These are phyloP conservation scores for Candida glucosophila DNA, from an alignment of 1,139 yeast species.

Conservation along the genomic window DNA sequence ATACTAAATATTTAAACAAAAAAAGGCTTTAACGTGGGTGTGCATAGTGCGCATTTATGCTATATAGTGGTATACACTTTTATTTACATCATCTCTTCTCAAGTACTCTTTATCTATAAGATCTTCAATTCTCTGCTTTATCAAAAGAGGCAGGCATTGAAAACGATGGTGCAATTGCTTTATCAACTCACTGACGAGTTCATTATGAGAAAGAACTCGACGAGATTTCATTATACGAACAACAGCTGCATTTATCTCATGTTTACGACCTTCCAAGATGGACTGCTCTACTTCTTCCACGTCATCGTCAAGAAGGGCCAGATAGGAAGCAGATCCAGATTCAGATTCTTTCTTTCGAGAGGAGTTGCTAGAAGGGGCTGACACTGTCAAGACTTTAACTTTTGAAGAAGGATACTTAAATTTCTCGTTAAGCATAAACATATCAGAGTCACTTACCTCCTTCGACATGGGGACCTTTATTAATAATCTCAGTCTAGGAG, in stretches of 20 bases:
- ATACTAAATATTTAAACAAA: neutral
- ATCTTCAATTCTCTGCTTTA: constrained; percentile 74
- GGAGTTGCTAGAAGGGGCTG: constrained; percentile 23
- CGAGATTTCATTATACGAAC: constrained; percentile 83
- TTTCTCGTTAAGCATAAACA: constrained; percentile 58
- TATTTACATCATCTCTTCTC: constrained; percentile 58
- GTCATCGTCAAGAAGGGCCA: constrained; percentile 18
- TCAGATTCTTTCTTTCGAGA: constrained; percentile 15
- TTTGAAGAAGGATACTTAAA: constrained; percentile 67
- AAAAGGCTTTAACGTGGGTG: too few species aligned
- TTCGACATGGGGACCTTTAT: constrained; percentile 68
- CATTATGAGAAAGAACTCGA: constrained; percentile 52
- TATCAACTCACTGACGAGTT: constrained; percentile 58
- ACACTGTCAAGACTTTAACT: constrained; percentile 72
- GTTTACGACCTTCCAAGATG: constrained; percentile 38
- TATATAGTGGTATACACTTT: constrained; percentile 61
- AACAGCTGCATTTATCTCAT: constrained; percentile 78
- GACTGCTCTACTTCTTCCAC: constrained; percentile 24
- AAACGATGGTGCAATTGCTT: constrained; percentile 58
- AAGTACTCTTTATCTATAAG: constrained; percentile 79
- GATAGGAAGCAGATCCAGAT: constrained; percentile 22
- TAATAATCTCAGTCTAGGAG: constrained; percentile 70
- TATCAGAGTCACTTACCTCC: constrained; percentile 57
- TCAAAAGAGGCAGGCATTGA: constrained; percentile 55
- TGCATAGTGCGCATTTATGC: too few species aligned